A percentile compares a stretch with the other conserved stretches of the same genome.
Conservation (phyloP, 331 rosid species). For the Pyrus hybrid region DNA sequence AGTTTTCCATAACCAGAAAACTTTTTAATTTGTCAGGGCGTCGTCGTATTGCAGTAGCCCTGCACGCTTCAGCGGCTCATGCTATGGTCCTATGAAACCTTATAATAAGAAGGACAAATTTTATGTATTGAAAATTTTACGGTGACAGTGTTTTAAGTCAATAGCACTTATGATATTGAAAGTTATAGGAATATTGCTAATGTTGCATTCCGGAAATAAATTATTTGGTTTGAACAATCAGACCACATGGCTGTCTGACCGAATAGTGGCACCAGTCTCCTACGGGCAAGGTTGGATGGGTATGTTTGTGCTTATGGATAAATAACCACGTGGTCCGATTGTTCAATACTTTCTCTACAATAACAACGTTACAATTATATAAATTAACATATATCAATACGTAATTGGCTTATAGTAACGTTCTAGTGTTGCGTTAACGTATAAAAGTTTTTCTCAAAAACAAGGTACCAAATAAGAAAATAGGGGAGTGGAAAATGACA, state of each 20-base stretch:
- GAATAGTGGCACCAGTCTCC: not conserved
- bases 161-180: too few relatives aligned
- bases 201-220: not conserved
- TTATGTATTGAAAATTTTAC: too few relatives aligned
- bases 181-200: too few relatives aligned
- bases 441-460: not conserved
- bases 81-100: not conserved
- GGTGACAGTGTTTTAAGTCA: rapidly evolving
- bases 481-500: not conserved
- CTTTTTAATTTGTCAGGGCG: not conserved
- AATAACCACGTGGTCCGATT: not conserved
- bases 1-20: not conserved
- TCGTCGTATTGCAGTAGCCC: conserved; percentile 1
- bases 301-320: too few relatives aligned
- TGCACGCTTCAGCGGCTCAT: not conserved
- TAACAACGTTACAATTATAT: too few relatives aligned
- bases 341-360: too few relatives aligned
- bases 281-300: not conserved
- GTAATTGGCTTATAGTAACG: too few relatives aligned
- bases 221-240: too few relatives aligned
- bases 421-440: rapidly evolving
- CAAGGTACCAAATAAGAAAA: not conserved
- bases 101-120: not conserved
- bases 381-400: not conserved
- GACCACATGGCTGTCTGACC: rapidly evolving